Percentiles rank a stretch among this genome's conserved stretches.
phyloP scores from a whole-genome alignment of 345 rosid species.

The Gossypium sturtianum region DNA sequence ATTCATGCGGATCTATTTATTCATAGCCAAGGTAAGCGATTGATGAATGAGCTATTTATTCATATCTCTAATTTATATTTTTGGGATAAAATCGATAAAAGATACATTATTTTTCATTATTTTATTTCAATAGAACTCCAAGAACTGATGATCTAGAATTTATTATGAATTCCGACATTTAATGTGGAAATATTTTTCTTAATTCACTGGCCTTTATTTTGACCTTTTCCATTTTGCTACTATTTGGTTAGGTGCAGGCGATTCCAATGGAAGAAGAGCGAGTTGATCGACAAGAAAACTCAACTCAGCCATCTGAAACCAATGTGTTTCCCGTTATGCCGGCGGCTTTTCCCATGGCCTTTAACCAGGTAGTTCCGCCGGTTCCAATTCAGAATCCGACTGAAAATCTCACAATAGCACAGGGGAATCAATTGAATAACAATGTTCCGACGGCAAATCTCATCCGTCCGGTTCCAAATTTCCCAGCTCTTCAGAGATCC shows the following conservation, averaged over 20 bases:
- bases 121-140: background rate
- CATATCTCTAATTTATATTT: background rate
- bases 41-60: background rate
- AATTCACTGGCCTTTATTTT: background rate
- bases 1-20: background rate
- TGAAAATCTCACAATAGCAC: constrained; percentile 24
- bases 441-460: constrained; percentile 22
- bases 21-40: background rate
- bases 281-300: constrained; percentile 1
- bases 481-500: constrained; percentile 23
- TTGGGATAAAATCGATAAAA: background rate
- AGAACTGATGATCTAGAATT: background rate
- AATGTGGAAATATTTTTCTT: background rate
- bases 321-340: constrained; percentile 33
- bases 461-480: constrained; percentile 26
- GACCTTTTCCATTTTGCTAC: background rate
- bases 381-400: constrained; percentile 29
- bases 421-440: constrained; percentile 15
- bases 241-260: constrained; percentile 40
- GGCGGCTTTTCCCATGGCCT: constrained; percentile 24
- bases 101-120: background rate
- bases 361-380: constrained; percentile 25
- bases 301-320: constrained; percentile 29
- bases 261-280: constrained; percentile 51
- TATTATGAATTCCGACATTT: background rate